These are phyloP conservation scores for Rhizopogon vulgaris DNA, from an alignment of 768 basidiomycete genomes.

Conservation along the genomic window DNA sequence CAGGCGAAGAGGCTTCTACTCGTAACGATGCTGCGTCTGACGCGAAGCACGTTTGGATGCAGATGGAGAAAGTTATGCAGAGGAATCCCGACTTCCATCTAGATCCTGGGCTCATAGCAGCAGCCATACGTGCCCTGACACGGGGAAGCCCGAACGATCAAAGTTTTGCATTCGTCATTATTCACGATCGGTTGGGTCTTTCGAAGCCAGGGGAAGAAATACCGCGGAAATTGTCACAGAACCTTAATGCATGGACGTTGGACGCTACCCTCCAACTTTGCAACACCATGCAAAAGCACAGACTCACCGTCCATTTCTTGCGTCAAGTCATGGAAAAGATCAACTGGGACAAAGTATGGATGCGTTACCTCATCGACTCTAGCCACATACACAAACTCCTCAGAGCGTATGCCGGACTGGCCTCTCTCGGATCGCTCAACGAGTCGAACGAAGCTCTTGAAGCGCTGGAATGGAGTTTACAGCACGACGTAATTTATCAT, in stretches of 20 bases:
- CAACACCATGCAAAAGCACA: constrained; percentile 38
- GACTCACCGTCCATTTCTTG: constrained; percentile 50
- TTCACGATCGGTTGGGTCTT: constrained; percentile 59
- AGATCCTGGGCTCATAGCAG: constrained; percentile 47
- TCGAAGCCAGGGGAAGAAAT: constrained; percentile 37
- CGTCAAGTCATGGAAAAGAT: constrained; percentile 47
- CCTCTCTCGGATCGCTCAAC: constrained; percentile 32
- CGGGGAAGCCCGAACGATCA: constrained; percentile 55
- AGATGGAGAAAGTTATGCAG: constrained; percentile 49
- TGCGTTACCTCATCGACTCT: constrained; percentile 40
- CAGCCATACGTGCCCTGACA: constrained; percentile 49
- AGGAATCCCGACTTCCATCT: constrained; percentile 40
- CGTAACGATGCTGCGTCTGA: constrained; percentile 48
- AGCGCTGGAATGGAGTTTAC: constrained; percentile 64
- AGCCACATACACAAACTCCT: constrained; percentile 60
- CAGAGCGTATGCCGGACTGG: constrained; percentile 38
- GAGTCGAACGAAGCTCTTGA: constrained; percentile 47
- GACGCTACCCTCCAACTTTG: constrained; percentile 53
- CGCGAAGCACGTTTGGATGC: constrained; percentile 66
- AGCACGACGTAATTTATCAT: constrained; percentile 42
- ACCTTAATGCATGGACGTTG: constrained; percentile 43
- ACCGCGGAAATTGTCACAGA: constrained; percentile 30
- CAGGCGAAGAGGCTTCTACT: constrained; percentile 15
- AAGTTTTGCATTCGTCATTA: constrained; percentile 59
- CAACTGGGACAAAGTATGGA: constrained; percentile 11